Evolutionary conservation across 2,329 filamentous ascomycete genomes (phyloP).

Genomic region (Metarhizium guizhouense): DNA sequence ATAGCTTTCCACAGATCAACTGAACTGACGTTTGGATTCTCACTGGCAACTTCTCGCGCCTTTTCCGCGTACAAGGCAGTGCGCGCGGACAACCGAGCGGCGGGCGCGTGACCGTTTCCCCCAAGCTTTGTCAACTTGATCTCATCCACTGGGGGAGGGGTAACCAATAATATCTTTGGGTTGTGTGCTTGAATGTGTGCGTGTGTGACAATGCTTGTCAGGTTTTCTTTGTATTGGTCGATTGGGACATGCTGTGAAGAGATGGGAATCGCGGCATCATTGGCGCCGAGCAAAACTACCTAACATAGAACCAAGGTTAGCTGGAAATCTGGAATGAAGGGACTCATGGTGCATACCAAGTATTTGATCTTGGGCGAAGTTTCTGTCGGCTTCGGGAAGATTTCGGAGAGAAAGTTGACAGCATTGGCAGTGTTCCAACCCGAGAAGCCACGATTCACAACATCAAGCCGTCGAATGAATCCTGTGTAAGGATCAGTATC

Average conservation of each 20-base stretch:
- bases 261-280: constrained; percentile 63
- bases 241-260: constrained; percentile 70
- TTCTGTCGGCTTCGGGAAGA: constrained; percentile 58
- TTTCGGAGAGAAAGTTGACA: constrained; percentile 55
- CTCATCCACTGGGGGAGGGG: constrained; percentile 77
- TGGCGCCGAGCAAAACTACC: constrained; percentile 80
- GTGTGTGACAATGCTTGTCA: constrained; percentile 64
- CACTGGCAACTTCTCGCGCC: constrained; percentile 58
- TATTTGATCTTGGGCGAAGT: constrained; percentile 54
- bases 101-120: constrained; percentile 33
- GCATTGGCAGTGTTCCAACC: constrained; percentile 79
- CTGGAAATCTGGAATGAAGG: background rate
- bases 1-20: constrained; percentile 75
- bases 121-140: constrained; percentile 49
- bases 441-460: constrained; percentile 79
- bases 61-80: constrained; percentile 49
- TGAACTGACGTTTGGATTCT: constrained; percentile 57
- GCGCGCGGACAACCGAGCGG: constrained; percentile 36
- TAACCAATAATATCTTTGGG: constrained; percentile 66
- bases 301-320: constrained; percentile 20
- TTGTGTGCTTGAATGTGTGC: constrained; percentile 59
- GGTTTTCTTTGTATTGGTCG: constrained; percentile 64
- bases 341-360: constrained; percentile 38
- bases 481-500: constrained; percentile 33
- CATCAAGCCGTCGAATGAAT: constrained; percentile 69